Percentiles rank a stretch among this genome's conserved stretches.
Conservation (phyloP, 352 stramenopile species). For the Globisporangium okanoganense region DNA sequence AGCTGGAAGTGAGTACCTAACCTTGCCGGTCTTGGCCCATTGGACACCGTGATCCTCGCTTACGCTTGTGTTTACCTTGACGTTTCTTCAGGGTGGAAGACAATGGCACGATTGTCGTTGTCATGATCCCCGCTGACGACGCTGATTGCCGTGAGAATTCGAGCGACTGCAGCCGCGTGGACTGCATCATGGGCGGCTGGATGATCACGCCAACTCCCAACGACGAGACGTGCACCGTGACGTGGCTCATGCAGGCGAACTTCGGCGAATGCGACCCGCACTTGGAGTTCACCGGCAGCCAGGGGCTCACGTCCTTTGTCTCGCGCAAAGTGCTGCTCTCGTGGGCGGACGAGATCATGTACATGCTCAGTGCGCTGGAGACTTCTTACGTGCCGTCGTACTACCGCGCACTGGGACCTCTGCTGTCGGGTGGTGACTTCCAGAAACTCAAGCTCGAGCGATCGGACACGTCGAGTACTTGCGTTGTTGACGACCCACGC, state of each 20-base stretch:
- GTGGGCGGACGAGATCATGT: constrained; percentile 53
- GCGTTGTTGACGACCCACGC: constrained; percentile 30
- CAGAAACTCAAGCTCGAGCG: constrained; percentile 41
- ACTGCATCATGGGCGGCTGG: constrained; percentile 69
- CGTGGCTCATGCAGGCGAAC: constrained; percentile 79
- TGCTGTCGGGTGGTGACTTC: constrained; percentile 35
- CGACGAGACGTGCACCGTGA: constrained; percentile 62
- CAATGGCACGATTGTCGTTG: constrained; percentile 54
- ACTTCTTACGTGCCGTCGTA: constrained; percentile 41
- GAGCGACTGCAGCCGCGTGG: constrained; percentile 25
- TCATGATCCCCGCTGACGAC: constrained; percentile 62
- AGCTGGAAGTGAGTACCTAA: constrained; percentile 53
- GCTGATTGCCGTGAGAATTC: constrained; percentile 21
- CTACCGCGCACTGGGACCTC: constrained; percentile 48
- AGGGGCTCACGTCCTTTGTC: constrained; percentile 27
- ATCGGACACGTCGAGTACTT: constrained; percentile 21
- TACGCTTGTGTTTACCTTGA: not conserved
- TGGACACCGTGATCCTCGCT: not conserved
- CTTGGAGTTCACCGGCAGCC: constrained; percentile 49
- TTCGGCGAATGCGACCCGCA: constrained; percentile 54
- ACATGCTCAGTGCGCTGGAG: constrained; percentile 42
- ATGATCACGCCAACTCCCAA: constrained; percentile 53
- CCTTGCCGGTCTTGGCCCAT: not conserved
- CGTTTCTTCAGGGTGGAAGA: constrained; percentile 46
- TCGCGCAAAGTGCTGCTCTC: constrained; percentile 34